Evolutionary conservation across 225 moss, liverwort and hornwort species (phyloP), one percentile per base, ranked within the genome.

Genomic region (Straminergon stramineum): DNA sequence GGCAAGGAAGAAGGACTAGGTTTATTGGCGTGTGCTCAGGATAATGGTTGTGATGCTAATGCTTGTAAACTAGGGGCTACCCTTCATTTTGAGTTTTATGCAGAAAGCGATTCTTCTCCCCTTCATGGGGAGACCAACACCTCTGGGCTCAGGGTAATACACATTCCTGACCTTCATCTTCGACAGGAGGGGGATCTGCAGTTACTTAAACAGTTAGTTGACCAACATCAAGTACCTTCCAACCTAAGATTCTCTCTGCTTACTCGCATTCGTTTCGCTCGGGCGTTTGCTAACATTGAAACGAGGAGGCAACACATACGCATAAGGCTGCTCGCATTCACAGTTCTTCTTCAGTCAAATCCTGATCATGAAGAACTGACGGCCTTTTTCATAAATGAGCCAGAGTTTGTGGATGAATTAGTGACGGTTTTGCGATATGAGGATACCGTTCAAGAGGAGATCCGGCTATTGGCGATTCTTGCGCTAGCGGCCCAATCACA

Each of bases 1-100:
- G 99, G 99, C 65, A 99, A 97, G 90, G 99, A 99, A 90, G 99
- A 95, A 93, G 99, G 99, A 68, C 91, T 99, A 82, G 99, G 99
- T 75, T 91, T 99, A 65, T 90, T 99, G 88, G 94, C 97, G 55
- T 99, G 97, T 94, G 96, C 96, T 13, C 86, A 90, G 84, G 96
- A 97, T 48, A 91, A 91, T 80, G 99, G 96, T 56, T 99, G 99
- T 89, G 99, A 99, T 91, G 92, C 79, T 57, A 95, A 93, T 90
- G 97, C 97, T 65, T 95, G 91, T 92, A 96, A 90, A 94, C 89
- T 99, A 89, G 99, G 99, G 79, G 94, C 99, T 79, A 95, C 97
- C 70, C 95, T 99, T 68, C 99, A 99, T 90, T 99, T 99, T 80
- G 99, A 99, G 90, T 99, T 99, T 88, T 99, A 97, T 95, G 93